Conservation (phyloP, 2,329 filamentous ascomycete genomes). For the Fusarium sp. region DNA sequence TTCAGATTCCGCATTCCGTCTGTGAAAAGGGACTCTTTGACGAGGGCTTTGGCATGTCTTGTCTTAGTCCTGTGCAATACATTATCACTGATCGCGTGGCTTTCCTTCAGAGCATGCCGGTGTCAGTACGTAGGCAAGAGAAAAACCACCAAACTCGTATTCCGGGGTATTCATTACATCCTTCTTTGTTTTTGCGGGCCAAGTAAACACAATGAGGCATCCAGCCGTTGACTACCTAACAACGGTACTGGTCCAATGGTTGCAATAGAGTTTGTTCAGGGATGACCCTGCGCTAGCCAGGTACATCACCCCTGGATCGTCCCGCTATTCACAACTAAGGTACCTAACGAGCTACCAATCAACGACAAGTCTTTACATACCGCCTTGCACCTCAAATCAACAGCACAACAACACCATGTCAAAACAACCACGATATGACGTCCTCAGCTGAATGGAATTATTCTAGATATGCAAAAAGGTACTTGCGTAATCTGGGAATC, state of each 20-base stretch:
- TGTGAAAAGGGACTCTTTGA: conserved; percentile 4
- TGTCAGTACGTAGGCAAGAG: not conserved
- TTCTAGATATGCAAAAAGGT: not conserved
- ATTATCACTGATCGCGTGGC: not conserved
- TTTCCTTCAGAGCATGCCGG: not conserved
- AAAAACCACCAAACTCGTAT: not conserved
- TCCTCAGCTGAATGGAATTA: not conserved
- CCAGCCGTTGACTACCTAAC: not conserved
- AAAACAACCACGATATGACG: not conserved
- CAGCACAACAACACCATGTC: not conserved
- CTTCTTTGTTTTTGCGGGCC: not conserved
- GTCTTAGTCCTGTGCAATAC: not conserved
- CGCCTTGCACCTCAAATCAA: not conserved
- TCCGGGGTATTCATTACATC: not conserved
- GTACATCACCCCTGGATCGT: conserved; percentile 12
- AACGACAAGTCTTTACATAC: conserved; percentile 16
- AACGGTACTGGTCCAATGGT: not conserved
- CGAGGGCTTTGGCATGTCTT: not conserved
- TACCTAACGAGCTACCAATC: conserved; percentile 14
- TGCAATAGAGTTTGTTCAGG: conserved; percentile 18
- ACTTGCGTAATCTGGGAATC: conserved; percentile 29
- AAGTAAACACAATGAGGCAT: not conserved
- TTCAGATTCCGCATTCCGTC: conserved; percentile 23
- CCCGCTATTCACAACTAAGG: not conserved
- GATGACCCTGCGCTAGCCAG: conserved; percentile 29